Evolutionary conservation across 2,329 filamentous ascomycete genomes (phyloP).

Genomic region (Ceratocystis cubensis): DNA sequence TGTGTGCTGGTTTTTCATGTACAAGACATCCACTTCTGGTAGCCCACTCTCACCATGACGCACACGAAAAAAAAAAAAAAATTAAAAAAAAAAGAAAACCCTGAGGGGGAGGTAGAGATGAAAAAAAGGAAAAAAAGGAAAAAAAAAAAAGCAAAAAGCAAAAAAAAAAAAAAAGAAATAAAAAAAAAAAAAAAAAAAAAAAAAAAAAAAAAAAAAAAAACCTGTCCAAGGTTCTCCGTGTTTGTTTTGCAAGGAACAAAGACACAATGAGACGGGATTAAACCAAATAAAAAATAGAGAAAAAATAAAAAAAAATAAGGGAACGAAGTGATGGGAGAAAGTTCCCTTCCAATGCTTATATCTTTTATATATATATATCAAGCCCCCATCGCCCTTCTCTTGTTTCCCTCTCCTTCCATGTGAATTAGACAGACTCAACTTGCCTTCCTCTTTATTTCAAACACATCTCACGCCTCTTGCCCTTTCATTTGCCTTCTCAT

Average conservation of each 20-base stretch:
- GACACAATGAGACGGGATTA: constrained; percentile 9
- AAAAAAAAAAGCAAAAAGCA: not conserved
- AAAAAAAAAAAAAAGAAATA: not conserved
- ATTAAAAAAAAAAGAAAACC: too few relatives aligned
- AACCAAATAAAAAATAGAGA: not conserved
- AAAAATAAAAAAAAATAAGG: not conserved
- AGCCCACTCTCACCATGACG: too few relatives aligned
- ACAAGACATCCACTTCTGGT: too few relatives aligned
- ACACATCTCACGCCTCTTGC: not conserved
- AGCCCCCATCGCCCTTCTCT: not conserved
- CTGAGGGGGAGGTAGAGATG: too few relatives aligned
- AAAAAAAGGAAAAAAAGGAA: too few relatives aligned
- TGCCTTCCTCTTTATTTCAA: not conserved
- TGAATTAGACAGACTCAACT: not conserved
- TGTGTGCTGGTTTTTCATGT: too few relatives aligned
- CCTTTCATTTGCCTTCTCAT: not conserved
- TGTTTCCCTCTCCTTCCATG: constrained; percentile 2
- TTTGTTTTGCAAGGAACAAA: constrained; percentile 7
- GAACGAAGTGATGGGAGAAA: not conserved
- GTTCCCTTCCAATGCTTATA: constrained; percentile 1
- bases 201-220: not conserved
- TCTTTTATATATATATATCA: constrained; percentile 10
- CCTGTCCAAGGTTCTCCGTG: not conserved
- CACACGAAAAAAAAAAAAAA: too few relatives aligned
- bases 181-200: not conserved